phyloP scores from a whole-genome alignment of 2,329 filamentous ascomycete genomes.

The Calonectria leucothoes region DNA sequence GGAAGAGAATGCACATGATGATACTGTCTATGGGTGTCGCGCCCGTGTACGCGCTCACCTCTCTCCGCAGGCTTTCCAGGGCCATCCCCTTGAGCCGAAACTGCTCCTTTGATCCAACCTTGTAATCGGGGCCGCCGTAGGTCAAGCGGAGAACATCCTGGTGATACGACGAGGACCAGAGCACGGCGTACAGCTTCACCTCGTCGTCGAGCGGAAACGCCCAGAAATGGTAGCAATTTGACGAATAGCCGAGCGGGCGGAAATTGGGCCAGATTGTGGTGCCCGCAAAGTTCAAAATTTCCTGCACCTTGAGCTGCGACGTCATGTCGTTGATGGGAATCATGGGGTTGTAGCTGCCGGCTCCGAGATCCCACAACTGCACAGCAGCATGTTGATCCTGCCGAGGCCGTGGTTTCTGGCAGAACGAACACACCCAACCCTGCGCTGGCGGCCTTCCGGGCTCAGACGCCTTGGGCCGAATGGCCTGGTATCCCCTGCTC shows the following conservation, averaged over 20 bases:
- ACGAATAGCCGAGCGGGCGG: slow-evolving; percentile 14
- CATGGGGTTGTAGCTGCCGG: slow-evolving; percentile 21
- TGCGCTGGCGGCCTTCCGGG: background rate
- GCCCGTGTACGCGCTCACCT: slow-evolving; percentile 15
- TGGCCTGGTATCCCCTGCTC: background rate
- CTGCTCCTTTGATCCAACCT: slow-evolving; percentile 16
- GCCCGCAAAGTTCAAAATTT: slow-evolving; percentile 19
- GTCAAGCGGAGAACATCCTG: slow-evolving; percentile 16
- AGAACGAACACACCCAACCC: slow-evolving; percentile 5
- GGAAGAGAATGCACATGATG: slow-evolving; percentile 25
- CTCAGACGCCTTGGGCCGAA: background rate
- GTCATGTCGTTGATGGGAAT: slow-evolving; percentile 16
- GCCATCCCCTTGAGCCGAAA: slow-evolving; percentile 17
- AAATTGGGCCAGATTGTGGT: slow-evolving; percentile 23
- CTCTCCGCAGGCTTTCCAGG: slow-evolving; percentile 13
- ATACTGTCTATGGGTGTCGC: slow-evolving; percentile 21
- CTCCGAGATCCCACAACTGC: slow-evolving; percentile 17
- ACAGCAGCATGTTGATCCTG: background rate
- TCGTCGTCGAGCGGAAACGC: slow-evolving; percentile 15
- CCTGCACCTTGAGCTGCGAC: slow-evolving; percentile 13
- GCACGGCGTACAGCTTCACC: slow-evolving; percentile 15
- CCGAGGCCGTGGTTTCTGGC: background rate
- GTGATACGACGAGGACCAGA: slow-evolving; percentile 21
- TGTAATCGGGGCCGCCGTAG: slow-evolving; percentile 8
- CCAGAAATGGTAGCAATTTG: slow-evolving; percentile 20